Evolutionary conservation across 208 protist species (phyloP).

Genomic region (Acanthamoeba lenticulata): DNA sequence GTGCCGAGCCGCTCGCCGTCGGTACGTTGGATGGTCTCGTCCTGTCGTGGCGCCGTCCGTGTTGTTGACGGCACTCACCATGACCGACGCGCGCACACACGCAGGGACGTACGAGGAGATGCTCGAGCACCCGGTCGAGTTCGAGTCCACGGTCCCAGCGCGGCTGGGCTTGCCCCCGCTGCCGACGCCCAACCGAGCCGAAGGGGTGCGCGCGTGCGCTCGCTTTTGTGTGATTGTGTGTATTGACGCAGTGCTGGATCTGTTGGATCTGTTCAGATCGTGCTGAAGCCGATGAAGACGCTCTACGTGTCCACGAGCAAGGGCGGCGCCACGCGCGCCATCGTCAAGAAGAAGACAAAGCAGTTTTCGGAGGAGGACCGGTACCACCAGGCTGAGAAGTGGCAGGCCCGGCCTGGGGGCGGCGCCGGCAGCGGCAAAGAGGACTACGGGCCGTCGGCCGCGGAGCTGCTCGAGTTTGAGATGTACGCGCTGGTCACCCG

Average conservation of each 20-base stretch:
- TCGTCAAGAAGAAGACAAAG: constrained; percentile 54
- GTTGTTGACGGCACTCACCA: too few species aligned
- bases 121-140: constrained; percentile 17
- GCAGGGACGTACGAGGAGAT: constrained; percentile 46
- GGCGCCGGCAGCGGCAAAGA: background rate
- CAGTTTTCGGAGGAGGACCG: constrained; percentile 10
- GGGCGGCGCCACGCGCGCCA: background rate
- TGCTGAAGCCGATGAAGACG: background rate
- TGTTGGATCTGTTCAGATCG: background rate
- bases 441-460: background rate
- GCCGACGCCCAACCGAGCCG: background rate
- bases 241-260: background rate
- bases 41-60: background rate
- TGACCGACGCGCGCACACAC: background rate
- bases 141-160: constrained; percentile 58
- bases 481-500: constrained; percentile 1
- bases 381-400: constrained; percentile 22
- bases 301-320: background rate
- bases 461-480: background rate
- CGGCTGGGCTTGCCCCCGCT: constrained; percentile 32
- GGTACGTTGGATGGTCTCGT: background rate
- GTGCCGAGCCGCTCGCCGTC: background rate
- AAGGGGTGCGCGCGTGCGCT: background rate
- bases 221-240: background rate
- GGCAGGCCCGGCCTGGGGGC: background rate